Conservation (phyloP, 208 protist genomes). For the Tritrichomonas foetus region DNA sequence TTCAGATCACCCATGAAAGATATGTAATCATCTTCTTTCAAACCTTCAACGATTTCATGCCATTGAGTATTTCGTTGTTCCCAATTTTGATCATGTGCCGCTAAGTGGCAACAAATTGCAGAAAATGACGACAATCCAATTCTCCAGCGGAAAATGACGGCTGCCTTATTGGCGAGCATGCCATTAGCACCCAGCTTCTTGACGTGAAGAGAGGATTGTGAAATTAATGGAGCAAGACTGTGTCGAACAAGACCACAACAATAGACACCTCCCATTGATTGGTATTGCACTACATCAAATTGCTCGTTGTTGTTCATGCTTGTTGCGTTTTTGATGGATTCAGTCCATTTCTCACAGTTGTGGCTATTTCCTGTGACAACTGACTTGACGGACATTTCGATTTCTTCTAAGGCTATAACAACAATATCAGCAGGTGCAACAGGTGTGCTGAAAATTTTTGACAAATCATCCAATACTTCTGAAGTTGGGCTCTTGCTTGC, state of each 20-base stretch:
- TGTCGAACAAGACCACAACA: not conserved
- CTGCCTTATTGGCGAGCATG: not conserved
- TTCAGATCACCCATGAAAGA: conserved; percentile 58
- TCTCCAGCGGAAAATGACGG: not conserved
- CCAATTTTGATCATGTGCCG: conserved; percentile 48
- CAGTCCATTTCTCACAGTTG: not conserved
- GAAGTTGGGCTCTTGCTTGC: not conserved
- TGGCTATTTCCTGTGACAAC: not conserved
- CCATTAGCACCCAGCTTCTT: not conserved
- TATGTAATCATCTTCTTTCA: conserved; percentile 43
- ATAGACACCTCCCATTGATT: not conserved
- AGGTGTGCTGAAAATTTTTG: not conserved
- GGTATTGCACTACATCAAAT: not conserved
- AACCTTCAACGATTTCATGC: conserved; percentile 44
- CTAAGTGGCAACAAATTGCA: conserved; percentile 51
- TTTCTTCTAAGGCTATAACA: not conserved
- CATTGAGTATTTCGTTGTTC: conserved; percentile 52
- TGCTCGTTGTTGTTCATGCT: not conserved
- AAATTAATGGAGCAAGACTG: no score
- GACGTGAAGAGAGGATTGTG: not conserved
- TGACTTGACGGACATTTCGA: not conserved
- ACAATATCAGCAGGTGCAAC: not conserved
- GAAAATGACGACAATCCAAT: not conserved
- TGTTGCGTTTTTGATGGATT: not conserved
- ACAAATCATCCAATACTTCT: not conserved